Evolutionary conservation across 2,329 filamentous ascomycete genomes (phyloP), one percentile per base, ranked within the genome.

Genomic region (Hypoxylon rubiginosum): DNA sequence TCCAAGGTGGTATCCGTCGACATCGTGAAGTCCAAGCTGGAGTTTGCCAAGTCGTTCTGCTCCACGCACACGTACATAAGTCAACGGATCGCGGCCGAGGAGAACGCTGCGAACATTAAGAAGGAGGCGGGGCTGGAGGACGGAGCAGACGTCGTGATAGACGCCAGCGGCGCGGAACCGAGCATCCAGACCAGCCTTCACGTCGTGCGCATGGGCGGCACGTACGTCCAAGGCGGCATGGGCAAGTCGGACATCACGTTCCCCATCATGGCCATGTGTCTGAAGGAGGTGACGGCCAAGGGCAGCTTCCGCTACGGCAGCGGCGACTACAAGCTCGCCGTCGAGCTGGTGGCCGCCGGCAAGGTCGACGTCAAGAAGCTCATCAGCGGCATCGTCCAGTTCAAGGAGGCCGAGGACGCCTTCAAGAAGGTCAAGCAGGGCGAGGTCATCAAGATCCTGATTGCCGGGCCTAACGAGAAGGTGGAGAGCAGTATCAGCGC

Each of bases 251-350:
- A 97, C 75, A 94, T 97, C 78, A 92, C 81, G 8, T 97, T 97
- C 83, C 95, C 95, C 55, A 97, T 98, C 78, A 92, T 95, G 87
- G 91, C 92, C 4, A 85, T 97, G 76, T 97, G 94, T 79, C 86
- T 90, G 54, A 97, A 97, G 83, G 95, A 98, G 83, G 84, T 97
- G 55, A 97, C 90, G 10, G 86, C 92, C 50, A 92, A 91, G 76
- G 95, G 95, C 21, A 94, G 91, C 68, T 98, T 98, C 85, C 88
- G 95, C 41, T 98, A 98, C 79, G 91, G 91, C 3, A 87, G 89
- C 58, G 94, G 94, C 19, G 95, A 97, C 79, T 98, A 97, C 80
- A 87, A 90, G 77, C 87, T 94, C 6, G 93, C 93, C 4, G 85
- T 97, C 49, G 88, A 93, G 69, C 84, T 98, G 66, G 88, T 97